Conservation (phyloP, 2,329 filamentous ascomycete genomes). For the Aspergillus glaucus region DNA sequence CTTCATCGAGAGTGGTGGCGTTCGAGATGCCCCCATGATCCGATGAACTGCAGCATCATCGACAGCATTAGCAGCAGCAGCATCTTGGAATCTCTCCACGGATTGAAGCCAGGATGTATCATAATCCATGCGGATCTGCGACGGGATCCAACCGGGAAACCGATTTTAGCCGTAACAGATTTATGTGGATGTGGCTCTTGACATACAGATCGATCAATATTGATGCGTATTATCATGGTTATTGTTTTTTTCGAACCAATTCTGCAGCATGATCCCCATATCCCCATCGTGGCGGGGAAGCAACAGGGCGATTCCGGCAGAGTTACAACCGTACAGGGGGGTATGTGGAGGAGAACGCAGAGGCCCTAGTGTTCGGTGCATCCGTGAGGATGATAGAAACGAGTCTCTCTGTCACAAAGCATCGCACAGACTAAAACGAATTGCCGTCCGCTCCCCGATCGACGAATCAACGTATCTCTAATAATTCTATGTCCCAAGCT, state of each 20-base stretch:
- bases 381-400: not conserved
- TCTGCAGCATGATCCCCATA: conserved; percentile 4
- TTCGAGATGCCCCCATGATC: not conserved
- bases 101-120: conserved; percentile 18
- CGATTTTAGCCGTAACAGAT: conserved; percentile 7
- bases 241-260: conserved; percentile 4
- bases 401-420: conserved; percentile 27
- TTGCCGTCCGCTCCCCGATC: conserved; percentile 22
- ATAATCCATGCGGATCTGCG: conserved; percentile 13
- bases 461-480: conserved; percentile 21
- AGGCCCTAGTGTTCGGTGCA: conserved; percentile 2
- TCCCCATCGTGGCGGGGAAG: conserved; percentile 15
- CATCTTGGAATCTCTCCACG: conserved; percentile 10
- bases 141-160: conserved; percentile 16
- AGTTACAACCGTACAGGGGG: conserved; percentile 12
- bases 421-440: conserved; percentile 17
- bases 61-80: not conserved
- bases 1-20: conserved; percentile 3
- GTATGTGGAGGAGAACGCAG: not conserved
- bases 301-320: conserved; percentile 13
- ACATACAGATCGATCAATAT: conserved; percentile 15
- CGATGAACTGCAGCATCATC: not conserved
- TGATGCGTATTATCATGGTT: not conserved
- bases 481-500: conserved; percentile 3
- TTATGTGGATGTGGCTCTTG: conserved; percentile 2